These are phyloP conservation scores for Pseudogymnoascus sp. DNA, from an alignment of 2,329 filamentous ascomycete species.

Conservation along the genomic window DNA sequence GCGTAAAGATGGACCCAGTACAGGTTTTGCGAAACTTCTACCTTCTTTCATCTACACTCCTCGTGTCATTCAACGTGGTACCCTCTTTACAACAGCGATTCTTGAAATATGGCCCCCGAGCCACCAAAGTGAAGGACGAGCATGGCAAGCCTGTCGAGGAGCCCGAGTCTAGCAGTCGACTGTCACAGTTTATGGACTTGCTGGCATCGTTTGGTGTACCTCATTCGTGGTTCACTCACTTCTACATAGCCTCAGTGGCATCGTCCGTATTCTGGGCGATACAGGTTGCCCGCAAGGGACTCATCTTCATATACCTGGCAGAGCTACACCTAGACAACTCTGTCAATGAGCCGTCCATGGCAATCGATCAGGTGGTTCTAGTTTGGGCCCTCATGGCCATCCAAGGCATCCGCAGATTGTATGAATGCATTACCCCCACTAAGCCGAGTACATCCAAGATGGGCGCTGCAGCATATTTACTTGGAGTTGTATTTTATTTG, in stretches of 20 bases:
- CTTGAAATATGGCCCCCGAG: constrained; percentile 26
- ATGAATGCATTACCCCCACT: constrained; percentile 60
- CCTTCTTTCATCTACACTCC: constrained; percentile 18
- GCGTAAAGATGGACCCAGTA: constrained; percentile 19
- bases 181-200: constrained; percentile 15
- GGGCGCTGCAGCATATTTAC: constrained; percentile 74
- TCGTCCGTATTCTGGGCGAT: constrained; percentile 67
- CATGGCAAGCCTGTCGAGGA: constrained; percentile 5
- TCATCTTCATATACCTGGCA: constrained; percentile 42
- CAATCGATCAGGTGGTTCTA: constrained; percentile 51
- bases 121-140: constrained; percentile 9
- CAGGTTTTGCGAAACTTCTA: constrained; percentile 24
- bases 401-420: constrained; percentile 67
- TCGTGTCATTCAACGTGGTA: constrained; percentile 22
- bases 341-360: constrained; percentile 36
- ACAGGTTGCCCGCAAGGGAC: constrained; percentile 51
- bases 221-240: constrained; percentile 83
- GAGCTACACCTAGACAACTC: constrained; percentile 22
- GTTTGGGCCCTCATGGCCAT: constrained; percentile 65
- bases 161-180: constrained; percentile 3
- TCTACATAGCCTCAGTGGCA: constrained; percentile 65
- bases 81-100: constrained; percentile 23
- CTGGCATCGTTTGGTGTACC: constrained; percentile 46
- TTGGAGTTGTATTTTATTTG: constrained; percentile 73
- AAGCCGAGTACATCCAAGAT: constrained; percentile 63